Evolutionary conservation across 2,329 filamentous ascomycete species (phyloP), one percentile per base, ranked within the genome.

Genomic region (Beauveria australis): DNA sequence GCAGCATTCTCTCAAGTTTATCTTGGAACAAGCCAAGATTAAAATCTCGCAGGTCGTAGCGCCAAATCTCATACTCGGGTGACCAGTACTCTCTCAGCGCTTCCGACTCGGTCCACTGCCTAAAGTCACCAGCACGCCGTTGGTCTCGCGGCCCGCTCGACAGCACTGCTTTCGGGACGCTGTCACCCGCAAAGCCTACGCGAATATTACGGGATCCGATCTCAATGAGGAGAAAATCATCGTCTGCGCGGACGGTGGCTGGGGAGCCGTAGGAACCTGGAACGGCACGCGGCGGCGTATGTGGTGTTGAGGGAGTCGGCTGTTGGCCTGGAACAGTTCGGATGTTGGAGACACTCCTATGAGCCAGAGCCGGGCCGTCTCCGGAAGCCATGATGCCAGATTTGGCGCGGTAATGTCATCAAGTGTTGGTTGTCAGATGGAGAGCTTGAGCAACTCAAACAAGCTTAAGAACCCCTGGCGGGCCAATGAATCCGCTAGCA

Each of bases 181-280:
- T 82, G 72, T 96, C 92, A 56, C 92, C 92, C 6, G 92, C 90
- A 70, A 97, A 94, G 0, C 94, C 94, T 10, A 89, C 87, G 49
- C 89, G 85, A 28, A 97, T 73, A 73, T 86, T 88, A 24, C 93
- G 84, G 10, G 89, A 83, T 1, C 92, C 92, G 41, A 97, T 72
- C 71, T 97, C 92, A 56, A 97, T 79, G 47, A 99, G 82, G 5
- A 96, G 75, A 7, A 88, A 79, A 66, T 97, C 94, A 69, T 99
- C 94, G 67, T 96, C 92, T 68, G 87, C 77, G 68, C 86, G 79
- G 66, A 89, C 72, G 68, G 85, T 74, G 62, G 85, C 82, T 65
- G 85, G 78, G 51, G 83, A 82, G 65, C 84, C 79, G 69, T 86
- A 83, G 37, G 78, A 73, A 53, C 84, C 76, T 37, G 85, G 70